Conservation (phyloP, 805 yeast species). For the Nematodospora valgi region DNA sequence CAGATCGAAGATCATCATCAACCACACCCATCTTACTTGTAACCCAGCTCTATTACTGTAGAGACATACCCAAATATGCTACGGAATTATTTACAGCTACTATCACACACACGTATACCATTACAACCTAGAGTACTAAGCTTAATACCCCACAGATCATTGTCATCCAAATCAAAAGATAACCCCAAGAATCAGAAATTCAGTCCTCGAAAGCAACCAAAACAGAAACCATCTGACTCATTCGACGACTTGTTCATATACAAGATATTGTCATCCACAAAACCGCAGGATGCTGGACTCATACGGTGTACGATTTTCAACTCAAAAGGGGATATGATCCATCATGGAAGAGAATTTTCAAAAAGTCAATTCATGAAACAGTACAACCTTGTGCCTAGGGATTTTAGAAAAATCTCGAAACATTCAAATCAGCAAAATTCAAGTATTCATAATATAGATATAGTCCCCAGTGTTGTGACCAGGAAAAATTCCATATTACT, state of each 20-base stretch:
- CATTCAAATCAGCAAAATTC: conserved; percentile 17
- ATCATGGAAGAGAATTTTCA: conserved; percentile 44
- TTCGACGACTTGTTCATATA: conserved; percentile 9
- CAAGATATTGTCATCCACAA: conserved; percentile 8
- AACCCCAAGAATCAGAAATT: too few species aligned
- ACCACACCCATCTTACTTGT: too few species aligned
- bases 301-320: conserved; percentile 51
- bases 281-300: conserved; percentile 24
- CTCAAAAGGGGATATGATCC: conserved; percentile 38
- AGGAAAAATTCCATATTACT: conserved; percentile 46
- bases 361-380: conserved; percentile 41
- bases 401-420: conserved; percentile 50
- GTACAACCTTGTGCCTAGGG: conserved; percentile 52
- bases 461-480: conserved; percentile 54
- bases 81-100: too few species aligned
- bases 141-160: too few species aligned
- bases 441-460: conserved; percentile 33
- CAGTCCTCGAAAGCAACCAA: too few species aligned
- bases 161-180: too few species aligned
- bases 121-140: too few species aligned
- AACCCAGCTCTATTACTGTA: too few species aligned
- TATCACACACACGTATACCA: too few species aligned
- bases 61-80: too few species aligned
- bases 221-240: conserved; percentile 1
- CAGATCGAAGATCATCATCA: too few species aligned